Conservation (phyloP, 1,284 basidiomycete species). For the Marasmius fiardii region DNA sequence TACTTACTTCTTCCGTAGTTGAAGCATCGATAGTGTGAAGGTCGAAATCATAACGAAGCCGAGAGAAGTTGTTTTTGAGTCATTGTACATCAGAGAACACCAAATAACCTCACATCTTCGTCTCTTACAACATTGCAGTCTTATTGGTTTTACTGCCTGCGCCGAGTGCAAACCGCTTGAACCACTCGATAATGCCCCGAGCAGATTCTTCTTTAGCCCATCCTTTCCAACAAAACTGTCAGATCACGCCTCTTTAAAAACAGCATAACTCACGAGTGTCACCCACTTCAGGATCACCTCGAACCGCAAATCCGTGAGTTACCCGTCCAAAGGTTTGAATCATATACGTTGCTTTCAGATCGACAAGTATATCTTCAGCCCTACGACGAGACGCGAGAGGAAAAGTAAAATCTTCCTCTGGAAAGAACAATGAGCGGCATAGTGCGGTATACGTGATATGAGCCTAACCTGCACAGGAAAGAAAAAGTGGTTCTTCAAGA, state of each 20-base stretch:
- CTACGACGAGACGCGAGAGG: constrained; percentile 36
- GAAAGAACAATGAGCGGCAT: neutral
- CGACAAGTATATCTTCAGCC: constrained; percentile 44
- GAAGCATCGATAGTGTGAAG: too few species aligned
- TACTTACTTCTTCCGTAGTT: too few species aligned
- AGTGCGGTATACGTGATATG: neutral
- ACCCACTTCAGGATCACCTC: constrained; percentile 34
- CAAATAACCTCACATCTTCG: neutral
- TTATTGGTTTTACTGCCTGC: neutral
- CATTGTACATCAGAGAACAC: too few species aligned
- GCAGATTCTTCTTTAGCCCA: constrained; percentile 62
- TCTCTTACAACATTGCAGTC: neutral
- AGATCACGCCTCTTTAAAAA: neutral
- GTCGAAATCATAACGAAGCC: too few species aligned
- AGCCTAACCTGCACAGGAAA: constrained; percentile 48
- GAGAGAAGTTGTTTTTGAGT: too few species aligned
- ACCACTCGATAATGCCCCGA: constrained; percentile 42
- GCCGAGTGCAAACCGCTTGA: constrained; percentile 32
- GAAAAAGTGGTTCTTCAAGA: constrained; percentile 46
- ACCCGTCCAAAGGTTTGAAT: constrained; percentile 50
- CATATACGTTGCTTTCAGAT: constrained; percentile 39
- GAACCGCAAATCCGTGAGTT: constrained; percentile 40
- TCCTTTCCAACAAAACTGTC: constrained; percentile 27
- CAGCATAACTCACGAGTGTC: constrained; percentile 36
- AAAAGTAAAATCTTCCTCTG: constrained; percentile 46